Conservation (phyloP, 1,139 yeast species). For the Debaryomycetaceae sp. region DNA sequence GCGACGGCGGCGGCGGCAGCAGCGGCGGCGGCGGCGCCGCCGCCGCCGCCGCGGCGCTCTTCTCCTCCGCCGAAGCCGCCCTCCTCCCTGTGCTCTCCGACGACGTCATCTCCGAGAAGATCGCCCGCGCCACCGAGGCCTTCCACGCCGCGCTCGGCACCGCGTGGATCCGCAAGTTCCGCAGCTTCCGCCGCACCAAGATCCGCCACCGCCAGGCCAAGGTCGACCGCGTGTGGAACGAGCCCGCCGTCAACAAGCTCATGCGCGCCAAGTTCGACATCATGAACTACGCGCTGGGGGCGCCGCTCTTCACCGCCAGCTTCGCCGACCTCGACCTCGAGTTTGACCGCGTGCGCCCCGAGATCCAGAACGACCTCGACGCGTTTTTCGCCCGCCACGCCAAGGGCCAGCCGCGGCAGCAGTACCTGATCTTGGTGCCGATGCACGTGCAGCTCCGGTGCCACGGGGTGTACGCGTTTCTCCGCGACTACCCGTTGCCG, state of each 20-base stretch:
- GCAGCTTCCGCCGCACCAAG: slow-evolving; percentile 22
- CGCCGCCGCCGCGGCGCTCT: slow-evolving; percentile 1
- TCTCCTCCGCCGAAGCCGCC: slow-evolving; percentile 21
- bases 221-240: slow-evolving; percentile 30
- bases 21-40: slow-evolving; percentile 2
- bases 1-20: not conserved
- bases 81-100: slow-evolving; percentile 7
- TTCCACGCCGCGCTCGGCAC: slow-evolving; percentile 49
- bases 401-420: slow-evolving; percentile 38
- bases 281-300: slow-evolving; percentile 32
- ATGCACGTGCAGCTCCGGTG: slow-evolving; percentile 27
- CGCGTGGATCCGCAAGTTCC: slow-evolving; percentile 60
- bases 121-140: slow-evolving; percentile 31
- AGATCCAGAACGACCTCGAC: slow-evolving; percentile 27
- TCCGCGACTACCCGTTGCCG: slow-evolving; percentile 42
- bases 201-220: slow-evolving; percentile 24
- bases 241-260: slow-evolving; percentile 26
- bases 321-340: slow-evolving; percentile 29
- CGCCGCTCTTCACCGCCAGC: slow-evolving; percentile 29
- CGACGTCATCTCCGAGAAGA: slow-evolving; percentile 24
- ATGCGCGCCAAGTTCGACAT: slow-evolving; percentile 34
- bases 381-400: slow-evolving; percentile 34
- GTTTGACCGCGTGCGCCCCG: slow-evolving; percentile 20
- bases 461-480: slow-evolving; percentile 26
- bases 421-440: slow-evolving; percentile 39